These are phyloP conservation scores for Diutina ranongensis DNA, from an alignment of 1,139 yeast genomes.

Conservation along the genomic window DNA sequence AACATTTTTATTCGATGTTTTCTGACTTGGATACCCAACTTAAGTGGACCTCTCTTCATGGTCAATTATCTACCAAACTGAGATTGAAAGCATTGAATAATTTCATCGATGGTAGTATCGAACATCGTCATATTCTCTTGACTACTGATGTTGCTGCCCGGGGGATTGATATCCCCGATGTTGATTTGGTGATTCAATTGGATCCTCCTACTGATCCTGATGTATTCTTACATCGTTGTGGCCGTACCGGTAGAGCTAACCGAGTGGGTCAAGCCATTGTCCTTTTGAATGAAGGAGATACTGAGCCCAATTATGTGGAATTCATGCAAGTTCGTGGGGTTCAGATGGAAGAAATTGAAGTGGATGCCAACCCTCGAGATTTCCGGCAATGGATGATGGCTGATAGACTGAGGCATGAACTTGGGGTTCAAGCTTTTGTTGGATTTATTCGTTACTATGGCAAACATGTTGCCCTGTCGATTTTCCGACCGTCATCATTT, in stretches of 20 bases:
- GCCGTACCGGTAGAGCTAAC: constrained; percentile 40
- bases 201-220: constrained; percentile 85
- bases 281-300: constrained; percentile 46
- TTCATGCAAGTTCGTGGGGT: constrained; percentile 72
- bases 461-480: constrained; percentile 84
- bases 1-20: constrained; percentile 56
- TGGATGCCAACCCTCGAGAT: constrained; percentile 14
- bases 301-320: constrained; percentile 69
- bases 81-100: constrained; percentile 57
- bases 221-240: constrained; percentile 13
- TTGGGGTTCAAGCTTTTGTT: constrained; percentile 69
- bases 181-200: constrained; percentile 74
- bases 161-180: constrained; percentile 89
- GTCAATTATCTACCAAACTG: constrained; percentile 67
- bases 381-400: constrained; percentile 43
- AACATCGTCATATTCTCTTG: constrained; percentile 49
- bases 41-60: constrained; percentile 57
- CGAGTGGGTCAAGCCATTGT: constrained; percentile 70
- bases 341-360: constrained; percentile 28
- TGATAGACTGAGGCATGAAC: constrained; percentile 74
- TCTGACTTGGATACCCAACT: constrained; percentile 12
- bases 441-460: constrained; percentile 77
- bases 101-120: constrained; percentile 38
- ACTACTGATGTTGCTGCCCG: constrained; percentile 88
- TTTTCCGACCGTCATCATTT: constrained; percentile 62